Evolutionary conservation across 1,139 yeast species (phyloP), one percentile per base, ranked within the genome.

Genomic region (Candida glucosophila): DNA sequence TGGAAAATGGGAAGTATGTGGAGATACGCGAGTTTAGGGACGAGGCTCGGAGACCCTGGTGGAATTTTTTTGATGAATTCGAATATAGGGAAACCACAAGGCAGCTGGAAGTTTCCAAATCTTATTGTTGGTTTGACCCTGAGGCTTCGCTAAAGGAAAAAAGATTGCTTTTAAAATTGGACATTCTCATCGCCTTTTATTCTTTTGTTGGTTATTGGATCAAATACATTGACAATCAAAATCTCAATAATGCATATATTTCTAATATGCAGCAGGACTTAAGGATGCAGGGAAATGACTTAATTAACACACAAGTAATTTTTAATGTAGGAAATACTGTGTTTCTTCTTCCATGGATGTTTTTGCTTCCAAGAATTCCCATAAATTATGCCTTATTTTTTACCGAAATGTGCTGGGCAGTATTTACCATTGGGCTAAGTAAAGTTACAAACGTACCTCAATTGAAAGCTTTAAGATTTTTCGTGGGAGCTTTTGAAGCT

Each of bases 11-110:
- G n/a, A n/a, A 16, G 18, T 16, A 16, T 16, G 18, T 16, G 9
- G 18, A 16, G n/a, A 16, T 16, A 8, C 18, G 18, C n/a, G 23
- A 12, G 23, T 50, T 48, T 28, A 32, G 57, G 23, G 58, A 53
- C 32, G 58, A 52, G 30, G 55, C 55, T 6, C 34, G 40, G 25
- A 33, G 58, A 24, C 43, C 47, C 4, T 50, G 56, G 52, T 47
- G 44, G 43, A 46, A 49, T 19, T 52, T 50, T 40, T 76, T 70
- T 31, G 75, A 74, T 41, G 80, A 73, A 41, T 72, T 67, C 29
- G 58, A 52, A 32, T 52, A 52, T 34, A 31, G 58, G 14, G 22
- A 30, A 15, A 40, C 41, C 11, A 34, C 40, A 17, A 33, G 35
- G 17, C 21, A 30, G 5, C 20, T 25, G 5, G 32, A 27, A 11